Evolutionary conservation across 2,329 filamentous ascomycete genomes (phyloP), one percentile per base, ranked within the genome.

Genomic region (Neonectria hederae): DNA sequence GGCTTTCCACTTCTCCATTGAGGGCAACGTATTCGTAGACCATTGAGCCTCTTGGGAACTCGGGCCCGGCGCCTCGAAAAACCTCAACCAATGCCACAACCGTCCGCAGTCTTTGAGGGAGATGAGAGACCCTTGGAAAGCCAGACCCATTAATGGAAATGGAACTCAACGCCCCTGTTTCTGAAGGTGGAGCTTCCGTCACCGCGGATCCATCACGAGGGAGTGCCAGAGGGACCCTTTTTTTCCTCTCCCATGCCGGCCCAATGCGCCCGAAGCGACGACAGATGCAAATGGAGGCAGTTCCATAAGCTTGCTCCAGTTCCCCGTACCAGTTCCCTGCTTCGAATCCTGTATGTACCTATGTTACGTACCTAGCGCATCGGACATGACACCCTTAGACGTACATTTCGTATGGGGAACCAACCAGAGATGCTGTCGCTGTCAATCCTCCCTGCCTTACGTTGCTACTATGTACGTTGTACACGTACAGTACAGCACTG

Each of bases 151-250:
- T n/a, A n/a, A n/a, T n/a, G n/a, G n/a, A n/a, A 61, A 52, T 58
- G 24, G 52, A 46, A 52, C 28, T 51, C 40, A 48, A n/a, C 62
- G 52, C 69, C 70, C 70, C 63, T 70, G 70, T 67, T 66, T 70
- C 42, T 42, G 43, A 45, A 40, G 43, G 71, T 73, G 71, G 71
- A 73, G 49, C 54, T 62, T 52, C 66, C 63, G 49, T 63, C 48
- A 66, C 61, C 66, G 67, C 64, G 69, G 71, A 70, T 51, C 55
- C 49, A 49, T 48, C 49, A 55, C 43, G 59, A 61, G 43, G 40
- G 40, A 49, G 51, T 60, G 30, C 46, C 28, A 43, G 48, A 48
- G 5, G 32, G 54, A 58, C 43, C 49, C 42, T 63, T 59, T 63
- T 63, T 57, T 48, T 40, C 21, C 40, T 32, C 26, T 11, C 32